Evolutionary conservation across 179 eudicot genomes (phyloP), one percentile per base, ranked within the genome.

Genomic region (Carnegiea gigantea): DNA sequence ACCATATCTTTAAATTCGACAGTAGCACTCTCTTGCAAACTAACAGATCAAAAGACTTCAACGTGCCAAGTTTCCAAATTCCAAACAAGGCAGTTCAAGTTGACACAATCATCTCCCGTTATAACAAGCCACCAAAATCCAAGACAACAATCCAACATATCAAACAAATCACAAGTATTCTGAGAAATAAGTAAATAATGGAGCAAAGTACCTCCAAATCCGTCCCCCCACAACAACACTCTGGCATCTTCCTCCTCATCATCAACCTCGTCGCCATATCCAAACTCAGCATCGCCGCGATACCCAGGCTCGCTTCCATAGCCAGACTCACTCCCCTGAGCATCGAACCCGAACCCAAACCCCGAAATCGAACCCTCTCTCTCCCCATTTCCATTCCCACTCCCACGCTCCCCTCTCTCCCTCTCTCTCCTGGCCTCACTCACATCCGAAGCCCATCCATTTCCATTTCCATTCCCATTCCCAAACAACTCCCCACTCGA

Each of bases 281-380:
- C 98, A 68, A 89, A 90, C 82, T 93, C 98, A 0, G 91, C 98
- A 89, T 95, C 98, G 0, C 98, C 98, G 20, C 98, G 86, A 81
- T 95, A 95, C 11, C 98, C 98, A 0, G 97, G 98, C 65, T 93
- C 98, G 73, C 98, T 95, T 70, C 98, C 98, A 81, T 95, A 95
- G 64, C 98, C 98, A 0, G 98, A 93, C 40, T 95, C 98, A 59
- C 82, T 89, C 85, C 93, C 95, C 83, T 78, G 85, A 46, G 73
- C 84, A 72, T 93, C 95, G 17, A 84, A 81, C 86, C 90, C 97
- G 30, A 67, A 74, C 73, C 80, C 77, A 46, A 75, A 57, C 9
- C 28, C 70, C 46, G 33, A 44, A 21, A 21, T 43, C 76, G 17
- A 46, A 51, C 18, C 90, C 91, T 81, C 85, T 88, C 83, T 89